Evolutionary conservation across 2,329 filamentous ascomycete species (phyloP).

Genomic region (Pseudocercospora cruenta): DNA sequence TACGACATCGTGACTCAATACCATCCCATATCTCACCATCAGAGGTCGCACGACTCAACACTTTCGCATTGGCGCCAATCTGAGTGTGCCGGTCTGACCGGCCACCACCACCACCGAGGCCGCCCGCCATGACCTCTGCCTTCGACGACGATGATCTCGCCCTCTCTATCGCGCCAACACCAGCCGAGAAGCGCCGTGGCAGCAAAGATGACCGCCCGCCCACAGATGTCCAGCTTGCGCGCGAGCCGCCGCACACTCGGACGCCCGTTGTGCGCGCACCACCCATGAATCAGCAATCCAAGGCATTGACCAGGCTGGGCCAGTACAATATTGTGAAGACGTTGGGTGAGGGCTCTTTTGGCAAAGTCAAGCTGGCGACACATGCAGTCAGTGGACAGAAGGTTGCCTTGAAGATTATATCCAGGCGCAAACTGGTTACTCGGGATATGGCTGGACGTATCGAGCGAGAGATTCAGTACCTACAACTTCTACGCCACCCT

Average conservation of each 20-base stretch:
- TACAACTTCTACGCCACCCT: constrained; percentile 91
- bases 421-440: constrained; percentile 91
- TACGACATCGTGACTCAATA: not conserved
- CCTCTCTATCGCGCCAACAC: constrained; percentile 41
- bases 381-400: constrained; percentile 92
- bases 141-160: constrained; percentile 48
- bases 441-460: constrained; percentile 97
- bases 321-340: constrained; percentile 90
- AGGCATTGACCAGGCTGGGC: constrained; percentile 65
- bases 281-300: constrained; percentile 39
- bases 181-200: constrained; percentile 30
- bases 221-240: constrained; percentile 40
- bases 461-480: constrained; percentile 96
- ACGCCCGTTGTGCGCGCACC: constrained; percentile 29
- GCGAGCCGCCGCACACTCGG: constrained; percentile 25
- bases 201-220: constrained; percentile 31
- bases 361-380: constrained; percentile 95
- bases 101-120: constrained; percentile 11
- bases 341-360: constrained; percentile 94
- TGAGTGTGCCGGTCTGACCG: constrained; percentile 20
- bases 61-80: constrained; percentile 4
- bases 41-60: not conserved
- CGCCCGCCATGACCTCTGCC: constrained; percentile 41
- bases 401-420: constrained; percentile 97
- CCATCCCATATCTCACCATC: not conserved